A percentile compares a stretch with the other conserved stretches of the same genome.
Evolutionary conservation across 305 asterid species (phyloP).

Genomic region (Fraxinus baroniana): DNA sequence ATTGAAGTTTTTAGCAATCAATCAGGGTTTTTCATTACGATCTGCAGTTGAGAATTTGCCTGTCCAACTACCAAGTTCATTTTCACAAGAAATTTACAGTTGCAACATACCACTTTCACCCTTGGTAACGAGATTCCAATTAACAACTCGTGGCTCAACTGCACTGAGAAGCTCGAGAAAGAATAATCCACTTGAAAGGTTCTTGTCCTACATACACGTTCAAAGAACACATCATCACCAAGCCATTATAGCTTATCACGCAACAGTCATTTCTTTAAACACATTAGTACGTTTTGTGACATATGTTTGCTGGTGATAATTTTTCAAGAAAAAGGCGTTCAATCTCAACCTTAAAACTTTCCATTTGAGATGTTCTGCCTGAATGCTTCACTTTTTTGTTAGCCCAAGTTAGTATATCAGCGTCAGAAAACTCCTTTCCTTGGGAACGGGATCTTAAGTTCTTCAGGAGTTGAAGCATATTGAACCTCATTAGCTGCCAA

Average conservation of each 20-base stretch:
- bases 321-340: constrained; percentile 11
- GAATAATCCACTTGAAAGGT: constrained; percentile 77
- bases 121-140: constrained; percentile 95
- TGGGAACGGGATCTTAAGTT: constrained; percentile 81
- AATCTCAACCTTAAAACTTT: constrained; percentile 78
- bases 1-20: neutral
- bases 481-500: constrained; percentile 97
- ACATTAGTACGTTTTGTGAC: neutral
- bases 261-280: neutral
- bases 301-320: neutral
- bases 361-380: constrained; percentile 71
- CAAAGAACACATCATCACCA: constrained; percentile 20
- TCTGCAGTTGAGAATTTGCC: neutral
- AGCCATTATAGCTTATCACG: neutral
- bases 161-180: constrained; percentile 94
- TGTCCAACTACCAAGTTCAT: neutral
- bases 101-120: constrained; percentile 76
- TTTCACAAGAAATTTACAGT: constrained; percentile 7
- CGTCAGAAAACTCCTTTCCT: constrained; percentile 81
- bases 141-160: constrained; percentile 93
- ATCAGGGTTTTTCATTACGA: neutral
- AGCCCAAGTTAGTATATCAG: constrained; percentile 90
- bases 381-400: constrained; percentile 74
- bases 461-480: constrained; percentile 91
- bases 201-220: constrained; percentile 66